These are phyloP conservation scores for Aspergillus funiculosus DNA, from an alignment of 495 filamentous ascomycete species.

Conservation along the genomic window DNA sequence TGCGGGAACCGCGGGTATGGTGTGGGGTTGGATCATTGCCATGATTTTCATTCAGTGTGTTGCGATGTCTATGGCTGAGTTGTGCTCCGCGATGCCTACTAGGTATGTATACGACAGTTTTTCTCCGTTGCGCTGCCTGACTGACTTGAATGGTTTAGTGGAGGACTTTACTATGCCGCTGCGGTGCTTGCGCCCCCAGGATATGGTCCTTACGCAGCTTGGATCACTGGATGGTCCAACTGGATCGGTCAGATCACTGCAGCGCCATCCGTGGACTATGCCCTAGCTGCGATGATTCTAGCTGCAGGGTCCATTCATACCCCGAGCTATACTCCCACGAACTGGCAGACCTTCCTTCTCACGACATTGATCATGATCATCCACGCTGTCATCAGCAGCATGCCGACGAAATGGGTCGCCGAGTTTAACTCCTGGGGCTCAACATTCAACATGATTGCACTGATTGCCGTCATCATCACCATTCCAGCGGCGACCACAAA, in stretches of 20 bases:
- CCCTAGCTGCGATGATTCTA: conserved; percentile 65
- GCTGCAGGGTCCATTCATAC: conserved; percentile 64
- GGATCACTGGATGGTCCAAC: conserved; percentile 71
- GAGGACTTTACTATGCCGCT: conserved; percentile 73
- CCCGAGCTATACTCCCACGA: conserved; percentile 57
- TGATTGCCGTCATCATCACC: conserved; percentile 61
- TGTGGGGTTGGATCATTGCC: conserved; percentile 75
- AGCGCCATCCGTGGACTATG: conserved; percentile 61
- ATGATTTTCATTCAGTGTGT: conserved; percentile 72
- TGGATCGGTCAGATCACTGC: conserved; percentile 67
- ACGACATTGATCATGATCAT: conserved; percentile 64
- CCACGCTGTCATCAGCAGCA: conserved; percentile 64
- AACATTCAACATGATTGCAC: conserved; percentile 65
- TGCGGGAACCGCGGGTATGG: conserved; percentile 75
- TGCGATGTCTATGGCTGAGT: conserved; percentile 61
- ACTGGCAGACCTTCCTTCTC: conserved; percentile 67
- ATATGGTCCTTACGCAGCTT: conserved; percentile 69
- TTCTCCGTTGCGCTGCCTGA: neutral
- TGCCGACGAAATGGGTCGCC: conserved; percentile 70
- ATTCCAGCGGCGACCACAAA: conserved; percentile 60
- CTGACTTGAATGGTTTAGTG: conserved; percentile 35
- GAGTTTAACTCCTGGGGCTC: conserved; percentile 72
- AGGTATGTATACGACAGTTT: conserved; percentile 28
- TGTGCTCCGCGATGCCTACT: conserved; percentile 64
- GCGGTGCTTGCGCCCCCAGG: conserved; percentile 73